phyloP scores from a whole-genome alignment of 1,284 basidiomycete species.

The Lentinus polychrous region DNA sequence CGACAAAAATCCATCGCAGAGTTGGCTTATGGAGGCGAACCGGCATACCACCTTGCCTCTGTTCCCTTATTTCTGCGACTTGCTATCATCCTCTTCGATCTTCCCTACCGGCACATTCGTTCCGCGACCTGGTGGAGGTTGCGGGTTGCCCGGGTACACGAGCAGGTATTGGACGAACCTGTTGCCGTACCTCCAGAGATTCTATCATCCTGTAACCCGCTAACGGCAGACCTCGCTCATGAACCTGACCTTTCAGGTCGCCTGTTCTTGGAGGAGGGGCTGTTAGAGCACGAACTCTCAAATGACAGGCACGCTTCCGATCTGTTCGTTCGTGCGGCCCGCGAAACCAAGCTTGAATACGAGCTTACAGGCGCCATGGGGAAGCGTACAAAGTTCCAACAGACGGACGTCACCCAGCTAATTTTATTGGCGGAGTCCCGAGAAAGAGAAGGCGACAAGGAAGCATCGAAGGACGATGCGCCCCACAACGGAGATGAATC shows the following conservation, averaged over 20 bases:
- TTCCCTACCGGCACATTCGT: constrained; percentile 38
- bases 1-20: constrained; percentile 68
- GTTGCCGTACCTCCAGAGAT: constrained; percentile 52
- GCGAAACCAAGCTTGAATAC: constrained; percentile 76
- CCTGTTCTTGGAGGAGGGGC: constrained; percentile 74
- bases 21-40: constrained; percentile 86
- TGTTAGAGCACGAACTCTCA: constrained; percentile 68
- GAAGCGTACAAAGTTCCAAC: constrained; percentile 92
- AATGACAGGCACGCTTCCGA: constrained; percentile 79
- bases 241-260: constrained; percentile 66
- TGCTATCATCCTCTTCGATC: constrained; percentile 64
- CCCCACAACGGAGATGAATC: constrained; percentile 39
- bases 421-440: constrained; percentile 90
- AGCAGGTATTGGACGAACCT: constrained; percentile 83
- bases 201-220: constrained; percentile 40
- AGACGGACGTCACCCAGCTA: constrained; percentile 81
- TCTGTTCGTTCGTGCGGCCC: constrained; percentile 75
- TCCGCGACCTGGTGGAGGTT: constrained; percentile 76
- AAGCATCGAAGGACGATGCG: constrained; percentile 13
- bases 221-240: constrained; percentile 31
- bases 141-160: constrained; percentile 69
- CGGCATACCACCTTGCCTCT: constrained; percentile 87
- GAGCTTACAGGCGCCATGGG: constrained; percentile 92
- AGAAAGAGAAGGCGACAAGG: constrained; percentile 33
- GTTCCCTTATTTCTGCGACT: constrained; percentile 71